A percentile compares a stretch with the other conserved stretches of the same genome.
Evolutionary conservation across 2,329 filamentous ascomycete species (phyloP).

Genomic region (Exophiala xenobiotica): DNA sequence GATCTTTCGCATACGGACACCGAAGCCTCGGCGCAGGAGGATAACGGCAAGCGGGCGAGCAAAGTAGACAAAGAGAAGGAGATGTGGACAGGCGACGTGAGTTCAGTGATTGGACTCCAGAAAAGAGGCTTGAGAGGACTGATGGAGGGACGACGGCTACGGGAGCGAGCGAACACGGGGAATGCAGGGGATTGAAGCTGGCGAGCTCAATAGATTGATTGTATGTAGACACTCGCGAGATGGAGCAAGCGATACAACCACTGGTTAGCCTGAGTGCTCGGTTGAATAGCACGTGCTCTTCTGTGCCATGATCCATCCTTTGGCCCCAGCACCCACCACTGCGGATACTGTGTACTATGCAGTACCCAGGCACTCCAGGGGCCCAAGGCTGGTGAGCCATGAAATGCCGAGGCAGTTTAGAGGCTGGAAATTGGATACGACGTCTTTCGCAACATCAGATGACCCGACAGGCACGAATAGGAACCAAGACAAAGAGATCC

Average conservation of each 20-base stretch:
- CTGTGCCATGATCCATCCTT: too few relatives aligned
- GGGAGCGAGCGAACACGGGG: slow-evolving; percentile 53
- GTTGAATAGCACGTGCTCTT: too few relatives aligned
- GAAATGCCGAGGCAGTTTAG: slow-evolving; percentile 3
- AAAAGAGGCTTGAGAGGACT: slow-evolving; percentile 87
- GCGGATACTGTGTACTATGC: too few relatives aligned
- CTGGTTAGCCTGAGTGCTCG: too few relatives aligned
- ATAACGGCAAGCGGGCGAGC: slow-evolving; percentile 11
- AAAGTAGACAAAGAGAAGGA: slow-evolving; percentile 6
- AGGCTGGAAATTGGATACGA: background rate
- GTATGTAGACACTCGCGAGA: background rate
- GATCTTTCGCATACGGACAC: slow-evolving; percentile 29
- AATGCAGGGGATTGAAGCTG: slow-evolving; percentile 8
- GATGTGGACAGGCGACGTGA: slow-evolving; percentile 72
- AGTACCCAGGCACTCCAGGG: too few relatives aligned
- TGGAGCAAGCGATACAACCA: too few relatives aligned
- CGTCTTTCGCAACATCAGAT: slow-evolving; percentile 13
- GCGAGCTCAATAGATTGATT: too few relatives aligned
- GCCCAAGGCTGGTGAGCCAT: too few relatives aligned
- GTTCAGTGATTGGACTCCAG: slow-evolving; percentile 88
- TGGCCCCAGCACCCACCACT: too few relatives aligned
- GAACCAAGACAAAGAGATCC: slow-evolving; percentile 1
- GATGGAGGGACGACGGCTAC: slow-evolving; percentile 88
- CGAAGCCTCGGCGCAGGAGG: slow-evolving; percentile 20
- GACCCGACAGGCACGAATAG: slow-evolving; percentile 18